Evolutionary conservation across 257 asterid species (phyloP).

Genomic region (Nicotiana sylvestris): DNA sequence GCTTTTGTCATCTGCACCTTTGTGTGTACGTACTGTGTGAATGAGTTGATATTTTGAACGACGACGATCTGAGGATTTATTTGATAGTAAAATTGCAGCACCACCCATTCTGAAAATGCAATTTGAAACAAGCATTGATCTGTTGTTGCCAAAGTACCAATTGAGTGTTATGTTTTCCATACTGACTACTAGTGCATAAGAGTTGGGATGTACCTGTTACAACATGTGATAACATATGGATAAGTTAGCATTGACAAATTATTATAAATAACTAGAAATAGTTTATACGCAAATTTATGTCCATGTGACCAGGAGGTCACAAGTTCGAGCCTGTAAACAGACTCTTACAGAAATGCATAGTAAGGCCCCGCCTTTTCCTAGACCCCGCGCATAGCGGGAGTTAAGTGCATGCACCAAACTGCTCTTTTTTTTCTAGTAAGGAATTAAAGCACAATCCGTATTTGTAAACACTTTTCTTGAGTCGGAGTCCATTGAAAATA

Average conservation of each 20-base stretch:
- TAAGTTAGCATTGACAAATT: background rate
- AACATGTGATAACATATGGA: background rate
- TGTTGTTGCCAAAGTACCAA: constrained; percentile 66
- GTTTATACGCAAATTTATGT: no score
- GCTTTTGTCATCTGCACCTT: constrained; percentile 58
- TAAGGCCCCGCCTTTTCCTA: no score
- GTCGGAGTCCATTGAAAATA: no score
- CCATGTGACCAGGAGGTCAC: no score
- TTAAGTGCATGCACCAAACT: no score
- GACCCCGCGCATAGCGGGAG: no score
- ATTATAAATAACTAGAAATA: background rate
- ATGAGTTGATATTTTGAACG: constrained; percentile 61
- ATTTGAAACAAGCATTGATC: constrained; percentile 62
- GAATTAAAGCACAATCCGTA: no score
- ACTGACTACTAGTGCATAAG: constrained; percentile 69
- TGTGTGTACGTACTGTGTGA: constrained; percentile 63
- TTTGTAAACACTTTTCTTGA: no score
- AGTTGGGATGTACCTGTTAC: constrained; percentile 59
- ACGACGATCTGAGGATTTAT: constrained; percentile 32
- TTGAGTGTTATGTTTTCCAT: constrained; percentile 61
- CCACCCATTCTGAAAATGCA: constrained; percentile 79
- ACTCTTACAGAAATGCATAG: no score
- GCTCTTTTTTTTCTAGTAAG: no score
- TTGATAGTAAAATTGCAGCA: constrained; percentile 64
- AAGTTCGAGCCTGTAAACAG: no score